These are phyloP conservation scores for Eimeria praecox DNA, from an alignment of 169 alveolate species.

Conservation along the genomic window DNA sequence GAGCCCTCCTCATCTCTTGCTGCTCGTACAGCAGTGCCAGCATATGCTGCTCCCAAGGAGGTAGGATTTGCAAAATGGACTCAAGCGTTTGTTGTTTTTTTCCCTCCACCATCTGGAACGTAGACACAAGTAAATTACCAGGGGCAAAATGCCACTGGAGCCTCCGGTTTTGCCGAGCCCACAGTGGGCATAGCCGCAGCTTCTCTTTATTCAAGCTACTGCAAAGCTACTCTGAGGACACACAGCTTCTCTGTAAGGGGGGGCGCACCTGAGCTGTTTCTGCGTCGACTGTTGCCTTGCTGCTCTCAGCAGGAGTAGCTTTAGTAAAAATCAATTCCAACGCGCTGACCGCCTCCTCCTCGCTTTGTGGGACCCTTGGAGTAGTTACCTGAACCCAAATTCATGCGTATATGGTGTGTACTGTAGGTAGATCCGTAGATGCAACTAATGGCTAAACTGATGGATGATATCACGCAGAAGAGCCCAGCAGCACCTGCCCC, in stretches of 20 bases:
- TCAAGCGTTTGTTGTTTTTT: slow-evolving; percentile 83
- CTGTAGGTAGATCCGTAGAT: not conserved
- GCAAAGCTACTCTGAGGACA: not conserved
- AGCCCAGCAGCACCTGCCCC: not conserved
- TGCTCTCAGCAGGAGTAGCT: not conserved
- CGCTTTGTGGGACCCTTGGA: slow-evolving; percentile 26
- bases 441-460: not conserved
- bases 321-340: slow-evolving; percentile 64
- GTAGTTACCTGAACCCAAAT: slow-evolving; percentile 17
- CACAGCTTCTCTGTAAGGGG: not conserved
- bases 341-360: slow-evolving; percentile 55
- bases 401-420: not conserved
- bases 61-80: slow-evolving; percentile 84
- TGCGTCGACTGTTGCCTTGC: slow-evolving; percentile 56
- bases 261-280: slow-evolving; percentile 56
- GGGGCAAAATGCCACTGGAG: not conserved
- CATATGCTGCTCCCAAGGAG: slow-evolving; percentile 90
- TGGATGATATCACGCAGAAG: not conserved
- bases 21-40: slow-evolving; percentile 89
- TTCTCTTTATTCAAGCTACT: not conserved
- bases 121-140: slow-evolving; percentile 34
- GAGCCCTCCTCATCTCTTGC: slow-evolving; percentile 87
- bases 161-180: not conserved
- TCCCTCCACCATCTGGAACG: slow-evolving; percentile 84
- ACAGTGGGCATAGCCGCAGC: not conserved